Evolutionary conservation across 2,329 filamentous ascomycete species (phyloP).

Genomic region (Pestalotiopsis sp.): DNA sequence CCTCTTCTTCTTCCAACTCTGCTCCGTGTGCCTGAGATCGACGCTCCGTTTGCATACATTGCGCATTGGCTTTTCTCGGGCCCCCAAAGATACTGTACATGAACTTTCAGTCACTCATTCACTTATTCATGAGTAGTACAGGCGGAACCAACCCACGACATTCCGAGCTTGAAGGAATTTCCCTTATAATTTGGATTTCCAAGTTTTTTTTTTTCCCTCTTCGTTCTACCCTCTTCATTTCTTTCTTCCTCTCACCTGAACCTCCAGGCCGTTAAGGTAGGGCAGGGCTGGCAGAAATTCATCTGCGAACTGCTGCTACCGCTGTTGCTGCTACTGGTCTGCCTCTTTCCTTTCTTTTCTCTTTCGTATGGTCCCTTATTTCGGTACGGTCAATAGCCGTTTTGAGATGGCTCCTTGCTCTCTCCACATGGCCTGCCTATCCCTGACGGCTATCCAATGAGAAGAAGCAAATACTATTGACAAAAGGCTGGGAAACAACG

Average conservation of each 20-base stretch:
- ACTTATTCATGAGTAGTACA: too few species aligned
- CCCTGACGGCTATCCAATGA: background rate
- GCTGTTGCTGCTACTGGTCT: too few species aligned
- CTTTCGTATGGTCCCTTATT: background rate
- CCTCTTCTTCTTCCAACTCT: background rate
- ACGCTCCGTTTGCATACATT: too few species aligned
- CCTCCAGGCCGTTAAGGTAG: background rate
- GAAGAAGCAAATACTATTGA: background rate
- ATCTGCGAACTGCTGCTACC: too few species aligned
- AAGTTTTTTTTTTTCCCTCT: background rate
- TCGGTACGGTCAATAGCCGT: background rate
- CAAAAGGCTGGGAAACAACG: background rate
- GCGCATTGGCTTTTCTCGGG: too few species aligned
- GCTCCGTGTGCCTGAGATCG: too few species aligned
- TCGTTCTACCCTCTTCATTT: background rate
- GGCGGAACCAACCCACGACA: too few species aligned
- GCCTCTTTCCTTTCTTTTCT: too few species aligned
- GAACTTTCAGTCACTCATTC: too few species aligned
- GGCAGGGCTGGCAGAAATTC: background rate
- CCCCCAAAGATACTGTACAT: too few species aligned
- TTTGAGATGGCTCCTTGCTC: background rate
- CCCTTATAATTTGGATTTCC: too few species aligned
- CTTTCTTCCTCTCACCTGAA: background rate
- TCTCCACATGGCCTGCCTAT: background rate
- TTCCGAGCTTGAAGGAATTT: too few species aligned